Base-by-base conservation (phyloP, 352 stramenopile species). In the Phytophthora boehmeriae region DNA sequence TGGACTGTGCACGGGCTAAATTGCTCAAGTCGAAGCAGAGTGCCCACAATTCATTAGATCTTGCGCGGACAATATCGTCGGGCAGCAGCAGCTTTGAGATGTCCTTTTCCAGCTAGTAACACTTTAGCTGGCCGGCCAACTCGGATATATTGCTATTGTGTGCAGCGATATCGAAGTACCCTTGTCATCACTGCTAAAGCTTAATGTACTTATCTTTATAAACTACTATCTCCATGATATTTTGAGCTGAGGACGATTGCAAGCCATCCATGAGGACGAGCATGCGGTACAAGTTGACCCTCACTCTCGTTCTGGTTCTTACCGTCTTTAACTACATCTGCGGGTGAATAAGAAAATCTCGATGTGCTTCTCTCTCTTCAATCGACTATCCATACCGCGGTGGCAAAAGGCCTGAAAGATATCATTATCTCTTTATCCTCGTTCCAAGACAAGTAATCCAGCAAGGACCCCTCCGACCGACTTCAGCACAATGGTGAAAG, bases 1-100 rank as follows among this genome's bases (percentile, higher is more conserved):
- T 56, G 4, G 62, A 75, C 19, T 61, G 59, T 28, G 67, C 67
- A 5, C 47, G 58, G n/a, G 67, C 56, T 1, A 36, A 53, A 13
- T 66, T 75, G 49, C 51, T 71, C 6, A 63, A 59, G 52, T 28
- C 54, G 5, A 9, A 54, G 28, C 63, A 54, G 63, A 30, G 39
- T 19, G 57, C 17, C 20, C 56, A 62, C 36, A 52, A 51, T 1
- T 44, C 19, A 4, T 22, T 44, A 17, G 62, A 59, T 35, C 17
- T 50, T 3, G 57, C 63, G 36, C 48, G 16, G 41, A 59, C 41
- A 8, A 16, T 62, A 22, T 66, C 63, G n/a, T 71, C 45, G 0
- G 45, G 55, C 20, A 47, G 49, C 11, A 62, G 46, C 47, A 69
- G 54, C 17, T 22, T 14, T 5, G 61, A 64, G 32, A 44, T 58